phyloP scores from a whole-genome alignment of 2,329 filamentous ascomycete genomes.

The Allantophomopsis cytisporea region DNA sequence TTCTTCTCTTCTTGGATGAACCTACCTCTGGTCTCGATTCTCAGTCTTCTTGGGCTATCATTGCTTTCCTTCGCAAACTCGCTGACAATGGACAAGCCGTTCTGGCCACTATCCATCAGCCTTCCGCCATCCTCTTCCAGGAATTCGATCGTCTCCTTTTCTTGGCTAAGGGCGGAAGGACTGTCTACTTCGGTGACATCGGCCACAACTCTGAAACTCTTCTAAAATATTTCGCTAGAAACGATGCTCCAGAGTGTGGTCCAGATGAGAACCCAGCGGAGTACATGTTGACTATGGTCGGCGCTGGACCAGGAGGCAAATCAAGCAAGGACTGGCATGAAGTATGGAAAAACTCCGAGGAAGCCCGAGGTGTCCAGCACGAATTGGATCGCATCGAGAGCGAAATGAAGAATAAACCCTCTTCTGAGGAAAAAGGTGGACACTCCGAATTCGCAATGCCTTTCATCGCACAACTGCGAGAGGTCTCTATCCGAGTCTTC shows the following conservation, averaged over 20 bases:
- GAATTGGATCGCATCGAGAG: conserved; percentile 17
- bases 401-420: conserved; percentile 8
- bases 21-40: conserved; percentile 90
- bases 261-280: conserved; percentile 66
- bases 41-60: conserved; percentile 88
- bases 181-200: conserved; percentile 74
- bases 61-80: conserved; percentile 77
- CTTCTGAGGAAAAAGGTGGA: conserved; percentile 35
- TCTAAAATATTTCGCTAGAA: conserved; percentile 57
- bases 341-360: conserved; percentile 21
- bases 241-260: conserved; percentile 54
- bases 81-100: conserved; percentile 84
- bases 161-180: conserved; percentile 61
- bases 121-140: conserved; percentile 86
- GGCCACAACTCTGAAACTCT: conserved; percentile 28
- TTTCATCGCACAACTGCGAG: conserved; percentile 47
- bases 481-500: conserved; percentile 56
- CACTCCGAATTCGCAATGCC: conserved; percentile 62
- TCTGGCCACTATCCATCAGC: conserved; percentile 91
- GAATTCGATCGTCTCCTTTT: conserved; percentile 75
- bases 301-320: conserved; percentile 45
- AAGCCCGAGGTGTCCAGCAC: conserved; percentile 17
- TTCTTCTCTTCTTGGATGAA: conserved; percentile 87
- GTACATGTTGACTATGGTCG: conserved; percentile 42
- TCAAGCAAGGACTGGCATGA: conserved; percentile 46